phyloP scores from a whole-genome alignment of 495 filamentous ascomycete genomes.

The Podospora appendiculata region DNA sequence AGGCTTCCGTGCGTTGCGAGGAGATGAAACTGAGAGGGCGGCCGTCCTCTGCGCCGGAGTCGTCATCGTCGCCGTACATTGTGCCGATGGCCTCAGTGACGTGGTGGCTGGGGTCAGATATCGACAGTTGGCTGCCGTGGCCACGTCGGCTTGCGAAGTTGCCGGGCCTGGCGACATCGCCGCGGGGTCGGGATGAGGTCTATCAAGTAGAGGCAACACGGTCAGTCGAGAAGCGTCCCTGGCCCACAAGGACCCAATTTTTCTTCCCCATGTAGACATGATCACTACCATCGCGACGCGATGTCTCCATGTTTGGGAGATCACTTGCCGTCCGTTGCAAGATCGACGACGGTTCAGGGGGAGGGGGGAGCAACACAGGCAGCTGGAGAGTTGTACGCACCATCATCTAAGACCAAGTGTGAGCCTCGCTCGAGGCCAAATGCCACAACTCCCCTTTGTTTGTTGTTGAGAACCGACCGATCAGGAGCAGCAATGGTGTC shows the following conservation, averaged over 20 bases:
- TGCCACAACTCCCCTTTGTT: constrained; percentile 25
- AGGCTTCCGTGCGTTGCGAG: constrained; percentile 23
- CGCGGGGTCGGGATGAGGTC: constrained; percentile 47
- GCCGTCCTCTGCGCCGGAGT: constrained; percentile 36
- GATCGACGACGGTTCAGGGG: neutral
- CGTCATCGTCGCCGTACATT: constrained; percentile 72
- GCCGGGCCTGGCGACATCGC: constrained; percentile 36
- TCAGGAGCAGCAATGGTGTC: constrained; percentile 9
- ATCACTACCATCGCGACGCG: neutral
- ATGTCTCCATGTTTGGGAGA: neutral
- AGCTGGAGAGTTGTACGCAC: constrained; percentile 16
- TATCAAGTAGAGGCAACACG: constrained; percentile 14
- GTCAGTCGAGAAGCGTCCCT: constrained; percentile 15
- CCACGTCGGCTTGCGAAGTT: constrained; percentile 49
- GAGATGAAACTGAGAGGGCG: constrained; percentile 41
- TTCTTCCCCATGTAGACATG: constrained; percentile 8
- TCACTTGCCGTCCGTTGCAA: neutral
- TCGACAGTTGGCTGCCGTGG: constrained; percentile 48
- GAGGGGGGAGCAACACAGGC: neutral
- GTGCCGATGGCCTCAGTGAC: constrained; percentile 96
- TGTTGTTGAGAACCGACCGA: constrained; percentile 3
- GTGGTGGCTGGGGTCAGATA: constrained; percentile 72
- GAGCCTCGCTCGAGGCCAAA: constrained; percentile 31
- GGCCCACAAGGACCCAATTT: constrained; percentile 25
- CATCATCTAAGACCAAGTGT: constrained; percentile 26